Evolutionary conservation across 2,329 filamentous ascomycete genomes (phyloP).

Genomic region (Talaromyces sp.): DNA sequence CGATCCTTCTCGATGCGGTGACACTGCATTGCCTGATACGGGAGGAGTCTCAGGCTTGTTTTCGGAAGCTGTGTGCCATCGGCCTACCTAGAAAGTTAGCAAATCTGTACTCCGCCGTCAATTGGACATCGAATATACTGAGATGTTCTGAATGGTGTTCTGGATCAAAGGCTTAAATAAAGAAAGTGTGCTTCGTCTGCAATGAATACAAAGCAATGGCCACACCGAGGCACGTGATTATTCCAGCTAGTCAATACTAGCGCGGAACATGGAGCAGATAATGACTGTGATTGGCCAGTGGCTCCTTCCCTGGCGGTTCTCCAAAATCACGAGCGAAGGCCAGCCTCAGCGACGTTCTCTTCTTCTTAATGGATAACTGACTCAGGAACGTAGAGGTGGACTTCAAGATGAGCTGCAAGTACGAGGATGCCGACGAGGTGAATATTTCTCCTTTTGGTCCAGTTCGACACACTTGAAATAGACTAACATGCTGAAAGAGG

Average conservation of each 20-base stretch:
- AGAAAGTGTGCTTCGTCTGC: not conserved
- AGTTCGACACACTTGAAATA: not conserved
- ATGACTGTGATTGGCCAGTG: not conserved
- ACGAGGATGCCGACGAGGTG: constrained; percentile 6
- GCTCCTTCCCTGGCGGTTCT: not conserved
- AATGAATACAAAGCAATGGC: not conserved
- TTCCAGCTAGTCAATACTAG: not conserved
- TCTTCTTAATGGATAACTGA: not conserved
- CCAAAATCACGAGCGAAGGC: not conserved
- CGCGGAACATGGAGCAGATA: not conserved
- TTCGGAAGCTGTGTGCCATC: not conserved
- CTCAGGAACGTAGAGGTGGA: not conserved
- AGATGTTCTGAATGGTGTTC: not conserved
- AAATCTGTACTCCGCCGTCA: not conserved
- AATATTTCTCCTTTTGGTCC: not conserved
- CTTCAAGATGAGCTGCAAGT: not conserved
- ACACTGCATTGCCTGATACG: not conserved
- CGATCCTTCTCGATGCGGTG: constrained; percentile 2
- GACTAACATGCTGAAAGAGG: constrained; percentile 22
- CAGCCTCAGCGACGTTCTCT: not conserved
- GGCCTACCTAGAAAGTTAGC: too few relatives aligned
- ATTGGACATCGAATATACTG: not conserved
- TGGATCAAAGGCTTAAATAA: not conserved
- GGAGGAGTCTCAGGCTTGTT: not conserved
- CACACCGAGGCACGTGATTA: not conserved